phyloP scores from a whole-genome alignment of 2,329 filamentous ascomycete species.

The Fusarium neocosmosporiellum region DNA sequence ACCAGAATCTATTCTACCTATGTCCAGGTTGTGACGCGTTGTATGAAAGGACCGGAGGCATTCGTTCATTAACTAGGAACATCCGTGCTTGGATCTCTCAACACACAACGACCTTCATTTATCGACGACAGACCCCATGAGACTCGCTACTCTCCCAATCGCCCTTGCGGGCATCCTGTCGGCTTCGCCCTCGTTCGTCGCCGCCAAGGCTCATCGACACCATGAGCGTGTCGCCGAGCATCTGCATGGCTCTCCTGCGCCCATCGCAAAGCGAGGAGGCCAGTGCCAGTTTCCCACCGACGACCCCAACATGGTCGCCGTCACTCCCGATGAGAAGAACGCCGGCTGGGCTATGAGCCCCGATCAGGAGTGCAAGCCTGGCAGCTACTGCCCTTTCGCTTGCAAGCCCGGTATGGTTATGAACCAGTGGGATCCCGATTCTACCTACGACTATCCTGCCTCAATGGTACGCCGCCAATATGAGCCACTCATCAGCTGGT shows the following conservation, averaged over 20 bases:
- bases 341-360: conserved; percentile 85
- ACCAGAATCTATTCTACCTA: conserved; percentile 17
- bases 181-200: conserved; percentile 53
- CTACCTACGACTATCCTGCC: conserved; percentile 74
- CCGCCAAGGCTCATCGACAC: conserved; percentile 47
- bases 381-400: conserved; percentile 80
- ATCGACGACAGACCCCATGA: conserved; percentile 58
- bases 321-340: conserved; percentile 74
- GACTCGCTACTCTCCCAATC: conserved; percentile 61
- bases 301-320: conserved; percentile 72
- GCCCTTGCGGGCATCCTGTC: conserved; percentile 62
- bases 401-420: conserved; percentile 81
- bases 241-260: conserved; percentile 43
- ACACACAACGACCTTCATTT: conserved; percentile 34
- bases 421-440: conserved; percentile 80
- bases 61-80: conserved; percentile 30
- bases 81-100: conserved; percentile 29
- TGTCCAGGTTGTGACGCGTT: conserved; percentile 35
- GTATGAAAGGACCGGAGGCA: conserved; percentile 30
- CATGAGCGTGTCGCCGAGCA: conserved; percentile 52
- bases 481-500: not conserved
- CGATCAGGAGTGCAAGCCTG: conserved; percentile 74
- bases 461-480: conserved; percentile 71
- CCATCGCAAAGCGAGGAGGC: conserved; percentile 63
- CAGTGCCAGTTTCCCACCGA: conserved; percentile 72